Base-by-base conservation (phyloP, 139 green algal genomes). In the Chlamydomonas asymmetrica region DNA sequence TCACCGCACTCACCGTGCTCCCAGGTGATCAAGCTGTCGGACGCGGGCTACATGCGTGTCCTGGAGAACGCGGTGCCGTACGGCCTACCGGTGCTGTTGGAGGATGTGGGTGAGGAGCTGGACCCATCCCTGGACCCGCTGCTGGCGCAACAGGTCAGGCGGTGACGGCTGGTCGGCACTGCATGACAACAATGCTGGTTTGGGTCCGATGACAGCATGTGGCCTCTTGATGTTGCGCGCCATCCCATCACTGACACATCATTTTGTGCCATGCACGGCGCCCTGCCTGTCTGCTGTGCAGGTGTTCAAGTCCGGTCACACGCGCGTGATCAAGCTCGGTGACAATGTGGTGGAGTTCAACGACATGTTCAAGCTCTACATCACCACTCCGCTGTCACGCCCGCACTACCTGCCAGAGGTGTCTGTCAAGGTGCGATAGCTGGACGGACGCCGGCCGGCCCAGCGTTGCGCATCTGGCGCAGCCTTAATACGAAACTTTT, bases 331-430 rank as follows among this genome's bases (percentile, higher is more conserved):
- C 69, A 89, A 91, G 81, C 87, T 95, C 34, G 91, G 91, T 18
- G 91, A 95, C 71, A 90, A 82, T 56, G 78, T 92, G 64, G 87
- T 94, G 38, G 88, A 90, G 34, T 93, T 91, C 79, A 81, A 87
- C 64, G 39, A 77, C 0, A 82, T 92, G 70, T 93, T 93, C 66
- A 63, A 60, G 60, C 43, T 93, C 76, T 93, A 93, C 79, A 85
- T 92, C 32, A 93, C 88, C 49, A 92, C 88, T 8, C 80, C 87
- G 75, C 76, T 93, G 39, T 80, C 85, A 57, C 92, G 93, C 83
- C 88, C 90, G 7, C 88, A 93, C 76, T 93, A 92, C 79, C 80
- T 93, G 60, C 90, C 90, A 16, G 90, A 94, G 69, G 80, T 88
- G 16, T 74, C 86, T 7, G 86, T 92, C 62, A 93, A 93, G 80